Percentiles rank a stretch among this genome's conserved stretches.
Conservation (phyloP, 2,329 filamentous ascomycete genomes). For the Diaporthe humulicola region DNA sequence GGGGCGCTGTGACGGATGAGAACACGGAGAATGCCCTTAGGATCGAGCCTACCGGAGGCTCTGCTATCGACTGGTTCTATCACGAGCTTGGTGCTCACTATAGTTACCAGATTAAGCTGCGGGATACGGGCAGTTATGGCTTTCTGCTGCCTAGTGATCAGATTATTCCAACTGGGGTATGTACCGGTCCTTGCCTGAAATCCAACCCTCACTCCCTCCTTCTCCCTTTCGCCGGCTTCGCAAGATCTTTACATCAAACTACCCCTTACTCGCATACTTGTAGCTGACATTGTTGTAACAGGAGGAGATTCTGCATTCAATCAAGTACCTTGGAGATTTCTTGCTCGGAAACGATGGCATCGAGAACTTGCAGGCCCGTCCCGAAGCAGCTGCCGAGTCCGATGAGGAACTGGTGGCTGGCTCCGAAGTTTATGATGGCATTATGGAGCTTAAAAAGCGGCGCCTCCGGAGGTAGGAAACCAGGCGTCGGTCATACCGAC, state of each 20-base stretch:
- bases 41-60: slow-evolving; percentile 84
- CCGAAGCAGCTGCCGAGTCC: slow-evolving; percentile 43
- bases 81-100: slow-evolving; percentile 86
- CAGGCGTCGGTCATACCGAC: too few relatives aligned
- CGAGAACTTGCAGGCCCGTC: slow-evolving; percentile 54
- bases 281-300: not conserved
- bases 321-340: slow-evolving; percentile 88
- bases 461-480: slow-evolving; percentile 25
- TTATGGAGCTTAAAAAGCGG: slow-evolving; percentile 38
- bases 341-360: slow-evolving; percentile 79
- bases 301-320: slow-evolving; percentile 85
- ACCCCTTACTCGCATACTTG: not conserved
- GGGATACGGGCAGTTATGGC: slow-evolving; percentile 94
- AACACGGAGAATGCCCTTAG: slow-evolving; percentile 48
- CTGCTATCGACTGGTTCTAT: slow-evolving; percentile 95
- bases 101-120: slow-evolving; percentile 93
- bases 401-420: slow-evolving; percentile 38
- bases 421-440: slow-evolving; percentile 28
- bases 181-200: not conserved
- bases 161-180: slow-evolving; percentile 83
- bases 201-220: not conserved
- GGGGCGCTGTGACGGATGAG: slow-evolving; percentile 74
- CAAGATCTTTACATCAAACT: not conserved
- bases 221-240: not conserved
- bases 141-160: slow-evolving; percentile 89